Percentiles rank a stretch among this genome's conserved stretches.
Evolutionary conservation across 2,329 filamentous ascomycete genomes (phyloP).

Genomic region (Ophidiomyces ophidiicola): DNA sequence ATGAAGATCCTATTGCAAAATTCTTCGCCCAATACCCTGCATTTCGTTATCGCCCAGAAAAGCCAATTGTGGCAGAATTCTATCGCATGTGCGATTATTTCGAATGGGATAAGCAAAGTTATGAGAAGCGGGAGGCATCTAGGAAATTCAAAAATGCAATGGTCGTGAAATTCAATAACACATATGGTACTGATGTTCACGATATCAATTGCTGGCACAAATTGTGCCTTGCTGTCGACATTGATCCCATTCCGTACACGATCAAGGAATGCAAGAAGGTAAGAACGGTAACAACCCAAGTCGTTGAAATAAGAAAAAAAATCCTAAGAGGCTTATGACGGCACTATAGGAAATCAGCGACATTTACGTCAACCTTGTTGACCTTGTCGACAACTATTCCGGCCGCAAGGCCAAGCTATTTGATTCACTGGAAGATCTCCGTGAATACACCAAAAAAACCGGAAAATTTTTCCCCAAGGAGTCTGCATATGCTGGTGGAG

Average conservation of each 20-base stretch:
- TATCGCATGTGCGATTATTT: not conserved
- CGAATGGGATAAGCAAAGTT: not conserved
- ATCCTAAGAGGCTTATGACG: not conserved
- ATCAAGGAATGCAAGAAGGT: not conserved
- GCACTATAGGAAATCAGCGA: not conserved
- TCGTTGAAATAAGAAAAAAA: no score
- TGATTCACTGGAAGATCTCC: not conserved
- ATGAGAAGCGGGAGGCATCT: not conserved
- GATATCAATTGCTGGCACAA: not conserved
- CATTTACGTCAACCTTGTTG: slow-evolving; percentile 1
- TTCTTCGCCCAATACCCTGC: not conserved
- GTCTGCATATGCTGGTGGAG: not conserved
- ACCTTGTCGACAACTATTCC: not conserved
- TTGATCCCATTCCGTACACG: not conserved
- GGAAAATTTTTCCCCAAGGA: not conserved
- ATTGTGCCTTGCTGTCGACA: not conserved
- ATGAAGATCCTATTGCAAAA: not conserved
- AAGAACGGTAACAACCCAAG: not conserved
- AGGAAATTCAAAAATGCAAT: slow-evolving; percentile 1
- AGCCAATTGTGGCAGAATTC: not conserved
- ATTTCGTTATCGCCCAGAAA: not conserved
- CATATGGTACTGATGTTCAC: not conserved
- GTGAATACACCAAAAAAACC: not conserved
- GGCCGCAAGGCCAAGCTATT: not conserved
- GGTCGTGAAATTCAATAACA: not conserved